Evolutionary conservation across 768 basidiomycete genomes (phyloP), one percentile per base, ranked within the genome.

Genomic region (Russula lepida): DNA sequence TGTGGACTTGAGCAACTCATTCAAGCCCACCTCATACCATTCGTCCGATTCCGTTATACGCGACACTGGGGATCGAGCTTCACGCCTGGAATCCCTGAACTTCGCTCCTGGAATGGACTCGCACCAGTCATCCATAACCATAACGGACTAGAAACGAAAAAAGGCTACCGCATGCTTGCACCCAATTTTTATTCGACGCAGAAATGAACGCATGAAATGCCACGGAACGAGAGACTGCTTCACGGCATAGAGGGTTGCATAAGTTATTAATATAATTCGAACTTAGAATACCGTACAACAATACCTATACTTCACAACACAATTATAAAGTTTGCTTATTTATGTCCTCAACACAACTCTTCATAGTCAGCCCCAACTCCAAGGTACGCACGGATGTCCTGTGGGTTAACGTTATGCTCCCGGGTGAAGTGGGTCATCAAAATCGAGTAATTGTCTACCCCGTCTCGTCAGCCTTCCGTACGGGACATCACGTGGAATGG

Each of bases 281-380:
- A 30, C 19, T 28, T 28, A 28, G 19, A 49, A 30, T 35, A 44
- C 15, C 23, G n/a, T 32, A 32, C 7, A 13, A n/a, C 32, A n/a
- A 25, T 12, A 11, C 41, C 9, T 21, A 48, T 30, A 2, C 33
- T 33, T 30, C 13, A 5, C 37, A 30, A 2, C 39, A 30, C 2
- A 30, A 54, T 28, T 17, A 21, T 13, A 13, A 51, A 6, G 11
- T 12, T 44, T 15, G 17, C 19, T 21, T 9, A 2, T 13, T 30
- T 4, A 13, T 25, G 6, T 19, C 12, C 41, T 73, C 68, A 78
- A 52, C 68, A 85, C 25, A 90, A 79, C 68, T 91, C 89, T 68
- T 92, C 89, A 65, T 89, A 90, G 58, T 88, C 85, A 28, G 87
- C 86, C 54, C 78, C 79, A 55, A 92, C 76, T 1, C 79, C 84